Conservation (phyloP, 495 filamentous ascomycete species). For the Entonaema liquescens region DNA sequence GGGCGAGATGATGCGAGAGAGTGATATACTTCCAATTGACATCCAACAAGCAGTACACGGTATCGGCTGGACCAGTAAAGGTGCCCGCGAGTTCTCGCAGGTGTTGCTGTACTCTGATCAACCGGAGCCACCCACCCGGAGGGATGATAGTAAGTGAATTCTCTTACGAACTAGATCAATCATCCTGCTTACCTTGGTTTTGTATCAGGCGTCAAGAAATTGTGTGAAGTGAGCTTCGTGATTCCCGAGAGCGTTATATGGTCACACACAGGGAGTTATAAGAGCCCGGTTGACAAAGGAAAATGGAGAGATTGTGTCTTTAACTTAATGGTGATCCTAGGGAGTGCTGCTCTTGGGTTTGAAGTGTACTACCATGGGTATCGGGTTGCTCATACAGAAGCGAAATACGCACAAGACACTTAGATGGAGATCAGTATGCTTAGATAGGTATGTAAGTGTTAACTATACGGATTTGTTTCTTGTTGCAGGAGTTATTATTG, state of each 20-base stretch:
- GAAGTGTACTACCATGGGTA: conserved; percentile 4
- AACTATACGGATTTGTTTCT: too few species aligned
- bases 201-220: background rate
- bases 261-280: background rate
- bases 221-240: background rate
- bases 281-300: background rate
- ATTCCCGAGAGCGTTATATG: conserved; percentile 5
- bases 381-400: background rate
- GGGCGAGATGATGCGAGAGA: conserved; percentile 5
- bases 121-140: background rate
- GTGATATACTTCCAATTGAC: background rate
- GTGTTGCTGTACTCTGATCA: conserved; percentile 2
- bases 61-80: background rate
- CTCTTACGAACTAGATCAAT: background rate
- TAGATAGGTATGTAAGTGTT: background rate
- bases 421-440: background rate
- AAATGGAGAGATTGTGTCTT: conserved; percentile 1
- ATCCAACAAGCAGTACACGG: background rate
- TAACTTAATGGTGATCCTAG: background rate
- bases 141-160: conserved; percentile 1
- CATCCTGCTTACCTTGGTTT: background rate
- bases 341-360: conserved; percentile 2
- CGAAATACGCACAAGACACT: background rate
- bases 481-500: too few species aligned
- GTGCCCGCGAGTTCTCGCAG: background rate